Percentiles rank a stretch among this genome's conserved stretches.
These are phyloP conservation scores for Thelonectria rubi DNA, from an alignment of 2,329 filamentous ascomycete genomes.

Conservation along the genomic window DNA sequence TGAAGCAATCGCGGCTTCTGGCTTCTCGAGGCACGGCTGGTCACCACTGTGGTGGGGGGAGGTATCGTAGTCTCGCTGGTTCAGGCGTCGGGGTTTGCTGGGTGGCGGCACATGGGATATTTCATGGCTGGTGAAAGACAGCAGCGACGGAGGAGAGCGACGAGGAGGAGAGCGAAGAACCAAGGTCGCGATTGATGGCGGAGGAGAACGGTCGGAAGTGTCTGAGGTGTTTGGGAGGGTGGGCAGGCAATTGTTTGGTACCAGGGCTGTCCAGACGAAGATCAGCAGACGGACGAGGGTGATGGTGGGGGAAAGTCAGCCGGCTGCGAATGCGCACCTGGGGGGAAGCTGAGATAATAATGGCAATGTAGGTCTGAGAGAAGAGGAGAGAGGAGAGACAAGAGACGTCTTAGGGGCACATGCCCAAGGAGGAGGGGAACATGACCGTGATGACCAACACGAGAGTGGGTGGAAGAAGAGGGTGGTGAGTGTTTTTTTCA, in stretches of 20 bases:
- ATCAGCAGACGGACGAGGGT: constrained; percentile 39
- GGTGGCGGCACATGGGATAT: constrained; percentile 22
- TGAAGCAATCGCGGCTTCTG: neutral
- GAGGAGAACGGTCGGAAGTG: constrained; percentile 24
- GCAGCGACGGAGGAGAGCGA: constrained; percentile 23
- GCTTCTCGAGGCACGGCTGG: constrained; percentile 11
- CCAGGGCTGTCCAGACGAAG: constrained; percentile 17
- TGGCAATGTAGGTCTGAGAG: neutral
- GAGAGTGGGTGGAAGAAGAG: constrained; percentile 5
- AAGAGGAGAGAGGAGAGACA: constrained; percentile 2
- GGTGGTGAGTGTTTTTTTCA: constrained; percentile 16
- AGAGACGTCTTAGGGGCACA: constrained; percentile 33
- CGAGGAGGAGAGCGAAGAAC: constrained; percentile 18
- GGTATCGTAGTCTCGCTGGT: constrained; percentile 24
- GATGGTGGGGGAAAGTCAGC: constrained; percentile 35
- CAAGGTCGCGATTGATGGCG: constrained; percentile 25
- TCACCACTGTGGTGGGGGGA: constrained; percentile 24
- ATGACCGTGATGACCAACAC: constrained; percentile 41
- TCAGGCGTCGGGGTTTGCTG: constrained; percentile 22
- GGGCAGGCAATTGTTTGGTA: constrained; percentile 15
- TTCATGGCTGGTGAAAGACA: neutral
- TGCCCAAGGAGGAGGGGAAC: constrained; percentile 32
- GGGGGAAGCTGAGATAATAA: neutral
- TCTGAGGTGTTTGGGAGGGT: constrained; percentile 16
- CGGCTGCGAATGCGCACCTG: constrained; percentile 34